Evolutionary conservation across 352 stramenopile species (phyloP).

Genomic region (Plasmopara muralis): DNA sequence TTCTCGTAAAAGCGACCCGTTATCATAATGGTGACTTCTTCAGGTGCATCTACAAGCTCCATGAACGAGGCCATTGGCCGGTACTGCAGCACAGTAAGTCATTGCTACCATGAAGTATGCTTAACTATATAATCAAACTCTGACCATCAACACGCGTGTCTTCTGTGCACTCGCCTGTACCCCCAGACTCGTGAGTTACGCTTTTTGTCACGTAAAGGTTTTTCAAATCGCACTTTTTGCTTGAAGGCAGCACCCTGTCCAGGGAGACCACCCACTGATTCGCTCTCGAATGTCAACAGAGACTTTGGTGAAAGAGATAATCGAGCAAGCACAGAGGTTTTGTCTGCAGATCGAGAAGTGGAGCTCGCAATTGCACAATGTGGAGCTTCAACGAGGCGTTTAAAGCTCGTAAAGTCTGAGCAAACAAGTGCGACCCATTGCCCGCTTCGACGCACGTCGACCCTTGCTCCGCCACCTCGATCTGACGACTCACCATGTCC

Average conservation of each 20-base stretch:
- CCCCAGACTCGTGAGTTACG: slow-evolving; percentile 3
- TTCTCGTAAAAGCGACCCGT: slow-evolving; percentile 2
- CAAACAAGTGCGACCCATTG: slow-evolving; percentile 11
- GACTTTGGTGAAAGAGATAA: slow-evolving; percentile 1
- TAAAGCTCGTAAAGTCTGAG: slow-evolving; percentile 5
- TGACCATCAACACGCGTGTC: slow-evolving; percentile 20
- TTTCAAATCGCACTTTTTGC: neutral
- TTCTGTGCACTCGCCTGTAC: slow-evolving; percentile 18
- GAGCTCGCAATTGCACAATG: neutral
- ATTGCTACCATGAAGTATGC: neutral
- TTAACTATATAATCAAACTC: slow-evolving; percentile 7
- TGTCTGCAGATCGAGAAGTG: neutral
- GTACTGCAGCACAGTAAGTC: slow-evolving; percentile 23
- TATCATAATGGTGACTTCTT: slow-evolving; percentile 21
- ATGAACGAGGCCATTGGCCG: slow-evolving; percentile 22
- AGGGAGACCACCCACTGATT: slow-evolving; percentile 11
- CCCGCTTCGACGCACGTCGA: slow-evolving; percentile 11
- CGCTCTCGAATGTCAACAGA: slow-evolving; percentile 11
- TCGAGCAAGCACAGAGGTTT: slow-evolving; percentile 2
- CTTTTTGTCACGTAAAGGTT: slow-evolving; percentile 6
- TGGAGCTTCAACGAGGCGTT: neutral
- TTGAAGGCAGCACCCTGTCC: slow-evolving; percentile 5
- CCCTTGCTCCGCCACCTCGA: slow-evolving; percentile 5
- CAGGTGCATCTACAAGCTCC: slow-evolving; percentile 3
- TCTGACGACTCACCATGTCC: slow-evolving; percentile 3